Base-by-base conservation (phyloP, 306 rosid species). In the Malus asiatica region DNA sequence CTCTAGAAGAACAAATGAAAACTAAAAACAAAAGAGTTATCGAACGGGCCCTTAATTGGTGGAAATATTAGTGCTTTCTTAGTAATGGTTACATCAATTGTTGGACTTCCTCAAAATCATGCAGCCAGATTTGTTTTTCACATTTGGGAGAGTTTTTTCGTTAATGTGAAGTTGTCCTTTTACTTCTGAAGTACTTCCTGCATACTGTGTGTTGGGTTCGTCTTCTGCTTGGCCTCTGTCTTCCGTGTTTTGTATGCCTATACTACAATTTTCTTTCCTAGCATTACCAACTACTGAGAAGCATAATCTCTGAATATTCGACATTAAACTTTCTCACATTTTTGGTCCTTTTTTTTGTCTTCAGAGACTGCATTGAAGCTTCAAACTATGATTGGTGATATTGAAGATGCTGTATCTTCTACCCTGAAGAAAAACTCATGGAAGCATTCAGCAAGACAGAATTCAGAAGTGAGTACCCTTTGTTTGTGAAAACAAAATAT, bases 321-420 rank as follows among this genome's bases (percentile, higher is more conserved):
- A 66, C n/a, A 20, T 66, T 20, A 12, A 62, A 80, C 18, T 52
- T 59, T 51, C 76, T 74, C 70, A 53, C 38, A 53, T 13, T 71
- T 59, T 8, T 27, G 68, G 48, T 62, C 40, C 72, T 73, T 73
- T 18, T 25, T 84, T 60, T 68, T 38, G 81, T 83, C 89, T 86
- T 78, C 93, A 95, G 97, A 92, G 87, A 92, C 92, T 6, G 88
- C 96, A 55, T 79, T 95, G 83, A 92, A 92, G 86, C 98, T 95
- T 77, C 93, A 95, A 78, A 82, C 76, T 35, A 82, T 95, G 93
- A 84, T 92, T 78, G 98, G 97, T 77, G 97, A 92, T 76, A 90
- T 89, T 77, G 97, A 95, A 84, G 98, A 95, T 84, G 91, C 91
- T 70, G 98, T 95, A 71, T 90, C 90, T 42, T 84, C 87, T 66